phyloP scores from a whole-genome alignment of 2,329 filamentous ascomycete species.

The Stagonosporopsis cucurbitacearum region DNA sequence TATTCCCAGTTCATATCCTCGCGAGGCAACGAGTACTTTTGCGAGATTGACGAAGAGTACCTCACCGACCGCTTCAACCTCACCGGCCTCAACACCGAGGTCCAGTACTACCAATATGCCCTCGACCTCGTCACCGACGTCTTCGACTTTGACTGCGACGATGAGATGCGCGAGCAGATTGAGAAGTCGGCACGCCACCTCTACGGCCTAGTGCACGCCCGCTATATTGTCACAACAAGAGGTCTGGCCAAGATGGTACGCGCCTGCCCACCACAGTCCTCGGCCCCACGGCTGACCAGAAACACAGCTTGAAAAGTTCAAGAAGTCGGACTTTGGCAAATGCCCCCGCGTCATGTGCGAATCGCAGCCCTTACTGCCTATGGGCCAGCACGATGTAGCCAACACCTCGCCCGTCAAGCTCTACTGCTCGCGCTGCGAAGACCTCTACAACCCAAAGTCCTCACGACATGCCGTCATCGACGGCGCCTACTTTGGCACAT shows the following conservation, averaged over 20 bases:
- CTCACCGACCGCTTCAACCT: slow-evolving; percentile 98
- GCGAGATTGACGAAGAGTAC: slow-evolving; percentile 99
- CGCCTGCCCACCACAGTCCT: too few relatives aligned
- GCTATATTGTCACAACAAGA: slow-evolving; percentile 95
- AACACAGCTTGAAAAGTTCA: slow-evolving; percentile 94
- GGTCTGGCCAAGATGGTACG: slow-evolving; percentile 93
- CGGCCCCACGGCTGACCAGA: slow-evolving; percentile 16
- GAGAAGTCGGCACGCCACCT: slow-evolving; percentile 96
- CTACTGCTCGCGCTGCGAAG: slow-evolving; percentile 96
- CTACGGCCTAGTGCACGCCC: slow-evolving; percentile 93
- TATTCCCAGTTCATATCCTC: slow-evolving; percentile 87
- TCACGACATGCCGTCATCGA: slow-evolving; percentile 94
- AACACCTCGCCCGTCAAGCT: slow-evolving; percentile 92
- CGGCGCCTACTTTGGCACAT: slow-evolving; percentile 96
- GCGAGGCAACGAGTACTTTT: slow-evolving; percentile 98
- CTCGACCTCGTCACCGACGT: slow-evolving; percentile 97
- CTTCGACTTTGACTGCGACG: slow-evolving; percentile 97
- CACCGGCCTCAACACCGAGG: slow-evolving; percentile 94
- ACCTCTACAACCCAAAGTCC: slow-evolving; percentile 98
- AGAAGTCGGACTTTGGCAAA: slow-evolving; percentile 97
- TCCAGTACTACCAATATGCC: slow-evolving; percentile 99
- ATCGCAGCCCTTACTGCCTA: slow-evolving; percentile 89
- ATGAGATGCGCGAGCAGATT: slow-evolving; percentile 97
- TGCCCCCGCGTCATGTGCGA: slow-evolving; percentile 96
- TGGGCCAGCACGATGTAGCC: slow-evolving; percentile 89